Base-by-base conservation (phyloP, 345 rosid species). In the Microcos paniculata region DNA sequence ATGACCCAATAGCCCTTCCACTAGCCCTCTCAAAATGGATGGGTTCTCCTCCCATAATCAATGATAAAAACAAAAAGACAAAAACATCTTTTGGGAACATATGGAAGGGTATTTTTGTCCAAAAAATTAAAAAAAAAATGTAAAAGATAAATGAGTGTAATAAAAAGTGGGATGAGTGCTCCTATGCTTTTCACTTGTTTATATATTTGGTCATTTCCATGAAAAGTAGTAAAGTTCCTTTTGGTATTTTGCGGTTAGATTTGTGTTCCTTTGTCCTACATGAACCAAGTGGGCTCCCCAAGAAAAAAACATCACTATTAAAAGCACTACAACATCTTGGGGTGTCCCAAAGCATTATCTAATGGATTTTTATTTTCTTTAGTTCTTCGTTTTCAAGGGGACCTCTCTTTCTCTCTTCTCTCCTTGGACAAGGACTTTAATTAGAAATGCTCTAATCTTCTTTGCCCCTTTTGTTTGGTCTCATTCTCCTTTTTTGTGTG, bases 221-320 rank as follows among this genome's bases (percentile, higher is more conserved):
- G 84, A 69, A 77, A 81, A 82, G 82, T 71, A 77, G 68, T 78
- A 81, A 85, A 81, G 85, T 78, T 81, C 84, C 67, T 70, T 85
- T 87, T 87, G 87, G 81, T 80, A 75, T 76, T 80, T 85, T 80
- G 78, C 21, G 77, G 78, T 82, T 88, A 78, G 80, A 80, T 85
- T 78, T 81, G 78, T 67, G 72, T 70, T 71, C 13, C 57, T 78
- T 70, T 79, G 84, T 81, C 84, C 76, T 66, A 12, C 72, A 64
- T 64, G 58, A 48, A 58, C 73, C 43, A 58, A 67, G 78, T 77
- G 80, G 85, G 78, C 56, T 71, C 64, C 58, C 70, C 40, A 35
- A 35, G n/a, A n/a, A 35, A 18, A 62, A 58, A n/a, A 35, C 16
- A 58, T 59, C 66, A 58, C 24, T 58, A 43, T 35, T 7, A 59